phyloP scores from a whole-genome alignment of 108 stramenopile species.

The Ochromonas danica region DNA sequence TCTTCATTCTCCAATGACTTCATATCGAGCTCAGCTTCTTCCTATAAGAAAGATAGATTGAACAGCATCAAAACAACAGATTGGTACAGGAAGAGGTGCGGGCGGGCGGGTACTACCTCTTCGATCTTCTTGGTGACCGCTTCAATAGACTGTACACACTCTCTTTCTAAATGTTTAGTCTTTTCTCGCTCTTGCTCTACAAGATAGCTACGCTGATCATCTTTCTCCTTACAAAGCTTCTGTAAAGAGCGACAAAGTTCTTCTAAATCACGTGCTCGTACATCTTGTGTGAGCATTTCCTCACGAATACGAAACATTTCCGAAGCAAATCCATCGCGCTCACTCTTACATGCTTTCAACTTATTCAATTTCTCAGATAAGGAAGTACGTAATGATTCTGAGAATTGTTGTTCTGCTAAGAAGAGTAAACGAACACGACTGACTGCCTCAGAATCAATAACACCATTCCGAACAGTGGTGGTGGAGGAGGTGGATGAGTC shows the following conservation, averaged over 20 bases:
- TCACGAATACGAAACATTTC: conserved; percentile 3
- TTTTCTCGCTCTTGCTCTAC: background rate
- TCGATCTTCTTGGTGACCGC: background rate
- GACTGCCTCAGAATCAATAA: background rate
- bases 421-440: background rate
- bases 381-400: background rate
- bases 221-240: background rate
- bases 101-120: no score
- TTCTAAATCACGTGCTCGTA: background rate
- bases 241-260: background rate
- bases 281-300: background rate
- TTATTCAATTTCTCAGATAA: background rate
- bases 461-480: background rate
- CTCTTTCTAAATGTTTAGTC: background rate
- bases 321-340: background rate
- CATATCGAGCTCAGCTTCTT: background rate
- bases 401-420: background rate
- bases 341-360: background rate
- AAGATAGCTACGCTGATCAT: background rate
- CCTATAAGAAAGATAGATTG: no score
- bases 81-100: no score
- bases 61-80: no score
- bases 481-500: background rate
- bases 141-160: background rate
- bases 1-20: background rate